Base-by-base conservation (phyloP, 192 early-diverging fungal species). In the Coemansia sp. region DNA sequence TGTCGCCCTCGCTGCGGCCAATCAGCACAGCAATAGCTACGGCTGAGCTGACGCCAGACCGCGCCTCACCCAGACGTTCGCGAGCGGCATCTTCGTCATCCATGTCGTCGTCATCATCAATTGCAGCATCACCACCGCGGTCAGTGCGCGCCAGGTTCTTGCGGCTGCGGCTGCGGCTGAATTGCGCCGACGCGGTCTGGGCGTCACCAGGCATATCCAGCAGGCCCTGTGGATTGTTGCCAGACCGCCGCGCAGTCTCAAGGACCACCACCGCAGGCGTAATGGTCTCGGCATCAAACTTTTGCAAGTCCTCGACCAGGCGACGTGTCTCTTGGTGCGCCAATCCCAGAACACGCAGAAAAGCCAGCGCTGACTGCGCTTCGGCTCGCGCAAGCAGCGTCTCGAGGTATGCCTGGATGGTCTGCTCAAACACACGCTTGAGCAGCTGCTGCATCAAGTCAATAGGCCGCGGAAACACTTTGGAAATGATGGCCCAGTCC, bases 371-470 rank as follows among this genome's bases (percentile, higher is more conserved):
- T 5, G 92, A 94, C 56, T 87, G 84, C 6, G 81, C 70, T 55
- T 90, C 87, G 0, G 91, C 90, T 22, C 83, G 76, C 5, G 72
- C 70, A 47, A 99, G 71, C n/a, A 96, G 73, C 4, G 78, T 84
- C 67, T 98, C 95, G 12, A 98, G 76, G 43, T 90, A 90, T 56
- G 84, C 88, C 89, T 97, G 95, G 35, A 97, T 89, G 47, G 93
- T 93, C 84, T 99, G 95, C 56, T 91, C 95, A 85, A 98, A 99
- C 5, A 98, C 87, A 58, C 97, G 88, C 64, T 94, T 92, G 25
- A 97, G 84, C 58, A 99, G 92, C 54, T 90, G 89, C 84, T 97
- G 92, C 85, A 97, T 92, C 6, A 98, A 93, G 5, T 87, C 83
- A 10, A 88, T 84, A 0, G 94, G 88, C 57, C 97, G 92, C 19